Evolutionary conservation across 2,329 filamentous ascomycete genomes (phyloP).

Genomic region (Sclerotinia sclerotiorum): DNA sequence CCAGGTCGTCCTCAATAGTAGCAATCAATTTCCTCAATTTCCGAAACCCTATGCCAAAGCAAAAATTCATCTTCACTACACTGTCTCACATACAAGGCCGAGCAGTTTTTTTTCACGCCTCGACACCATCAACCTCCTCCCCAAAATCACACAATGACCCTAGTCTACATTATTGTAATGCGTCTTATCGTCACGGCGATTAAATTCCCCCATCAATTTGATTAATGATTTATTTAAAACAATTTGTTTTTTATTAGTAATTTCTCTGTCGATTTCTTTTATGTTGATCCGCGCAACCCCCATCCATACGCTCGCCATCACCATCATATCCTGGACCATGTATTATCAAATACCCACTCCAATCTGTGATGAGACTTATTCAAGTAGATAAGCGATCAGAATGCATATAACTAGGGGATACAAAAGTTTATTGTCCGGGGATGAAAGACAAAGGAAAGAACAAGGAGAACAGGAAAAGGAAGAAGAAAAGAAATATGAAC

Average conservation of each 20-base stretch:
- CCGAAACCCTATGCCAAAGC: neutral
- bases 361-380: no score
- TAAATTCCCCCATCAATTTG: no score
- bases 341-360: no score
- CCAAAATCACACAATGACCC: neutral
- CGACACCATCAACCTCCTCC: neutral
- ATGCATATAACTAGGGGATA: no score
- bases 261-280: no score
- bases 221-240: no score
- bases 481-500: no score
- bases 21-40: neutral
- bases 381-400: no score
- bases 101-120: no score
- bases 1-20: neutral
- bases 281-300: neutral
- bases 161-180: neutral
- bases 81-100: neutral
- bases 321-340: neutral
- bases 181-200: neutral
- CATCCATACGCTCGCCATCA: neutral
- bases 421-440: neutral
- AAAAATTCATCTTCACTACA: neutral
- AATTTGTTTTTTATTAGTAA: no score
- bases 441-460: neutral
- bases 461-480: accelerated